phyloP scores from a whole-genome alignment of 169 alveolate species.

The Babesia sp. region DNA sequence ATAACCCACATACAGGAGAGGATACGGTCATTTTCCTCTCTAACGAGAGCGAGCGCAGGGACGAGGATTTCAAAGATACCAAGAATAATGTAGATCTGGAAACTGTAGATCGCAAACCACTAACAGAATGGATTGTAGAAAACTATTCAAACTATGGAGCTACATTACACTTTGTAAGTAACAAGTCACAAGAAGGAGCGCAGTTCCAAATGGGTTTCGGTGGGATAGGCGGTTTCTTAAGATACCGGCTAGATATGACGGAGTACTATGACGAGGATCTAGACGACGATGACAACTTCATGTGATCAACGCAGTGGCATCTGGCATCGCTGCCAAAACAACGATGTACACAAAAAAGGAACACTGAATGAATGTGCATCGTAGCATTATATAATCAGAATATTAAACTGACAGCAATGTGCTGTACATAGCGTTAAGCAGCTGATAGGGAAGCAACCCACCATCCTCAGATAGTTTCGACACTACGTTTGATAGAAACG shows the following conservation, averaged over 20 bases:
- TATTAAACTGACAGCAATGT: constrained; percentile 7
- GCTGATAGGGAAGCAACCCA: constrained; percentile 16
- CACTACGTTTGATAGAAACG: not conserved
- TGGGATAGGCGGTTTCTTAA: constrained; percentile 98
- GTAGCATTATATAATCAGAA: not conserved
- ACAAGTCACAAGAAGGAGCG: constrained; percentile 97
- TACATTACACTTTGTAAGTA: constrained; percentile 93
- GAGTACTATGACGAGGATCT: constrained; percentile 67
- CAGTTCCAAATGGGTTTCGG: constrained; percentile 98
- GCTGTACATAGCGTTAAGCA: constrained; percentile 25
- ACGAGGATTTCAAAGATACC: constrained; percentile 70
- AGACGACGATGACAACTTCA: constrained; percentile 69
- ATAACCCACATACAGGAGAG: constrained; percentile 82
- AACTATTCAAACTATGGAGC: constrained; percentile 94
- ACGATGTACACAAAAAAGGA: not conserved
- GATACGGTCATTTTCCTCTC: constrained; percentile 66
- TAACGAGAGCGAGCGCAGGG: constrained; percentile 62
- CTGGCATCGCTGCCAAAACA: not conserved
- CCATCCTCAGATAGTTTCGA: constrained; percentile 4
- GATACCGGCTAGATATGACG: constrained; percentile 91
- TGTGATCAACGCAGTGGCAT: constrained; percentile 20
- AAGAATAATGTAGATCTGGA: constrained; percentile 88
- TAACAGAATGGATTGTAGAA: constrained; percentile 97
- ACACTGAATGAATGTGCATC: not conserved
- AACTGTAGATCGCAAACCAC: constrained; percentile 85